Conservation (phyloP, 169 alveolate species). For the Plasmodium fragile region DNA sequence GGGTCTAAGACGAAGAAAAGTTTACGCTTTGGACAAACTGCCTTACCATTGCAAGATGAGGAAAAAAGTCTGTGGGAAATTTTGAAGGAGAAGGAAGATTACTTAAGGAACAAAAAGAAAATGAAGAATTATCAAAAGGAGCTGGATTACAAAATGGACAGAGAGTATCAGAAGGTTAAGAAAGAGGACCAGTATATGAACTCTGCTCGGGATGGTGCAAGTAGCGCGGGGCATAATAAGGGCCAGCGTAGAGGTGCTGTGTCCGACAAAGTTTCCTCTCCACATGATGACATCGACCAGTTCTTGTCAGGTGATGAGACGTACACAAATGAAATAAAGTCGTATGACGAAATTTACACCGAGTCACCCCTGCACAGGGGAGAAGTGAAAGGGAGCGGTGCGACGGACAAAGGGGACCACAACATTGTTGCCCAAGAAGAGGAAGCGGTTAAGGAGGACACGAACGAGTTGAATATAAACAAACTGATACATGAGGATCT, state of each 20-base stretch:
- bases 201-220: neutral
- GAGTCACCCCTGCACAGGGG: neutral
- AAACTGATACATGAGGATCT: constrained; percentile 47
- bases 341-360: constrained; percentile 62
- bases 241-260: neutral
- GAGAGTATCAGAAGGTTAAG: constrained; percentile 47
- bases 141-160: constrained; percentile 18
- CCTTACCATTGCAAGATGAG: neutral
- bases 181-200: constrained; percentile 45
- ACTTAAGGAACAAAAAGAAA: constrained; percentile 37
- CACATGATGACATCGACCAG: constrained; percentile 38
- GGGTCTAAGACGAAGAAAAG: neutral
- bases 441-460: neutral
- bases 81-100: constrained; percentile 67
- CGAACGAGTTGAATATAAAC: constrained; percentile 23
- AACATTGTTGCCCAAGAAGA: neutral
- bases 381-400: neutral
- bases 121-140: constrained; percentile 36
- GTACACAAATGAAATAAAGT: constrained; percentile 46
- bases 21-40: constrained; percentile 12
- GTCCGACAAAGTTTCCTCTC: neutral
- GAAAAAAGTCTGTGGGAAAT: constrained; percentile 73
- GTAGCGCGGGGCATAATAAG: neutral
- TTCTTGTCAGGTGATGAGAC: constrained; percentile 27
- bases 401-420: neutral